Base-by-base conservation (phyloP, 1,284 basidiomycete species). In the Boletellus dicymbophilus region DNA sequence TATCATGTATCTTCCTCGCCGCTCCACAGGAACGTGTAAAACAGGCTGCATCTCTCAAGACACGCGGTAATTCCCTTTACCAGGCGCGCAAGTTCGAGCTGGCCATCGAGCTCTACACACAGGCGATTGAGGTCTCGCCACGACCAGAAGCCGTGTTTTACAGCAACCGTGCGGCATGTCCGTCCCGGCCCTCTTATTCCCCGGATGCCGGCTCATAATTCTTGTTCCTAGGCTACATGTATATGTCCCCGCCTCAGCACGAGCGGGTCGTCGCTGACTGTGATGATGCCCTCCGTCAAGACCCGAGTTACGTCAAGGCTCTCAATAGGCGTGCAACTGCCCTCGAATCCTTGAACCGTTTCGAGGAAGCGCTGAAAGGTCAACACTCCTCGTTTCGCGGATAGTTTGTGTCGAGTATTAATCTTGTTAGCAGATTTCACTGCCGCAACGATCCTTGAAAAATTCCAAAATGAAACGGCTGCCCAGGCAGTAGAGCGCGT, bases 101-200 rank as follows among this genome's bases (percentile, higher is more conserved):
- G 43, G 97, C 97, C 10, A 86, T 88, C 44, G 81, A 85, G 37
- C 81, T 88, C 62, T 99, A 99, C 79, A 91, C 93, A 25, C 89
- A 90, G 66, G 96, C 97, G 23, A 97, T 98, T 58, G 82, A 86
- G 51, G 79, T 93, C 12, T 81, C 92, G 3, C 88, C 90, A 31
- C 87, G 85, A 66, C 85, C 91, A 25, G 93, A 97, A 66, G 88
- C 96, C 27, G 94, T 98, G 43, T 99, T 92, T 76, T 98, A 88
- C 81, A 93, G 91, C 69, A 99, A 99, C 74, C 88, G 97, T 51
- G 96, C 96, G 38, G 97, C 97, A 53, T 98, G 95, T 93, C 54
- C 59, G 85, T 72, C 25, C 46, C 30, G 6, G 15, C 21, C 22
- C 37, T 37, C n/a, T 13, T 36, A 12, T n/a, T 10, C 2, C 10